These are phyloP conservation scores for Pythium rishiriense DNA, from an alignment of 352 stramenopile species.

Conservation along the genomic window DNA sequence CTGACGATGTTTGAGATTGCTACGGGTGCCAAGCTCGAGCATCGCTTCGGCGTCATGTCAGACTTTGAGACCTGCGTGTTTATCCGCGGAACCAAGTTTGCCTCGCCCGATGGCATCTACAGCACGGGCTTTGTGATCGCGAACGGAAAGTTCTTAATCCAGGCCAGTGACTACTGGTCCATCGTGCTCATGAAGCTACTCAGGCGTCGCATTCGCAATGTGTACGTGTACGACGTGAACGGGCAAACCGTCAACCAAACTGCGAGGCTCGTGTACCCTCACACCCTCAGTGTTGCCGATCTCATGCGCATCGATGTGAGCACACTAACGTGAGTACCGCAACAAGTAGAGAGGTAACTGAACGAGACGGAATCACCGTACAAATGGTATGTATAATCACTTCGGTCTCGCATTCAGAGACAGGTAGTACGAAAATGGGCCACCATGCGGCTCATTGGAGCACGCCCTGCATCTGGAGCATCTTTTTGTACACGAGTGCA, in stretches of 20 bases:
- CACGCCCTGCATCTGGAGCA: conserved; percentile 75
- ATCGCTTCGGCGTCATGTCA: conserved; percentile 28
- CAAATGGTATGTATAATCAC: not conserved
- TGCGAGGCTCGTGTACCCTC: conserved; percentile 33
- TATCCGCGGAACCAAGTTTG: conserved; percentile 37
- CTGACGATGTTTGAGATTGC: conserved; percentile 35
- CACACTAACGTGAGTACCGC: not conserved
- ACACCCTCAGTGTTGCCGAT: conserved; percentile 29
- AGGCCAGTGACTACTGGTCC: conserved; percentile 30
- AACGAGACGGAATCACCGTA: not conserved
- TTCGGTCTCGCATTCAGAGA: not conserved
- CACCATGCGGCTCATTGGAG: conserved; percentile 41
- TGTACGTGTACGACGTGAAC: conserved; percentile 38
- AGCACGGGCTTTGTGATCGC: conserved; percentile 38
- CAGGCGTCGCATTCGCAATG: conserved; percentile 18
- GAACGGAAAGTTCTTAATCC: conserved; percentile 40
- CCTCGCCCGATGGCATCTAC: conserved; percentile 32
- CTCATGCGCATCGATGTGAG: conserved; percentile 29
- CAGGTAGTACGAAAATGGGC: too few species aligned
- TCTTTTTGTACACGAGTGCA: conserved; percentile 76
- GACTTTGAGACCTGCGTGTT: conserved; percentile 35
- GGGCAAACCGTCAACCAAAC: conserved; percentile 22
- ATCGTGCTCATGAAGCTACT: conserved; percentile 39
- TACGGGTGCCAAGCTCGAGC: conserved; percentile 30
- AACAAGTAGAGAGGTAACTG: not conserved